Percentiles rank a stretch among this genome's conserved stretches.
phyloP scores from a whole-genome alignment of 495 filamentous ascomycete species.

The Cairneyella variabilis region DNA sequence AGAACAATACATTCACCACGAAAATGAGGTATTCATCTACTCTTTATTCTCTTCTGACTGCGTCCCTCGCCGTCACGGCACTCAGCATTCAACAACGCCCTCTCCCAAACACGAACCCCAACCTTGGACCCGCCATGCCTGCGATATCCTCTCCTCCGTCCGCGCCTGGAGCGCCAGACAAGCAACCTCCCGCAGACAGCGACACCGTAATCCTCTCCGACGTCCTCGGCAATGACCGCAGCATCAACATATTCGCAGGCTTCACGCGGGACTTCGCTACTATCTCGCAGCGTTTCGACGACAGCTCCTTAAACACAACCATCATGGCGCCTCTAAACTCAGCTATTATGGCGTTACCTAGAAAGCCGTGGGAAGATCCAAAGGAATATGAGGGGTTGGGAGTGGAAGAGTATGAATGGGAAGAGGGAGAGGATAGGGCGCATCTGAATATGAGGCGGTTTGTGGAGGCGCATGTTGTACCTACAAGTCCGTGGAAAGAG shows the following conservation, averaged over 20 bases:
- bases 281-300: conserved; percentile 66
- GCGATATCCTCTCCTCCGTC: neutral
- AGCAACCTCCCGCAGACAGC: conserved; percentile 14
- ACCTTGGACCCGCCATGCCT: conserved; percentile 20
- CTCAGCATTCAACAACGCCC: conserved; percentile 8
- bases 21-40: conserved; percentile 18
- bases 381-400: conserved; percentile 73
- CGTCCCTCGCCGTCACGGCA: conserved; percentile 11
- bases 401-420: conserved; percentile 74
- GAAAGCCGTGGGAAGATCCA: conserved; percentile 93
- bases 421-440: conserved; percentile 74
- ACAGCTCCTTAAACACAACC: conserved; percentile 70
- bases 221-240: conserved; percentile 75
- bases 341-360: conserved; percentile 70
- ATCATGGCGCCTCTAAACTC: conserved; percentile 86
- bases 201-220: conserved; percentile 56
- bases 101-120: conserved; percentile 13
- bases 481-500: conserved; percentile 73
- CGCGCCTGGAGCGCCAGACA: no score
- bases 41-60: conserved; percentile 13
- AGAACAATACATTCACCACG: neutral
- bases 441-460: conserved; percentile 75
- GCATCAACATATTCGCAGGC: conserved; percentile 84
- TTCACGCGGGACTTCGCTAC: conserved; percentile 77
- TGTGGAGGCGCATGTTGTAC: conserved; percentile 82